These are phyloP conservation scores for Jaltomata sinuosa DNA, from an alignment of 257 asterid species.

Conservation along the genomic window DNA sequence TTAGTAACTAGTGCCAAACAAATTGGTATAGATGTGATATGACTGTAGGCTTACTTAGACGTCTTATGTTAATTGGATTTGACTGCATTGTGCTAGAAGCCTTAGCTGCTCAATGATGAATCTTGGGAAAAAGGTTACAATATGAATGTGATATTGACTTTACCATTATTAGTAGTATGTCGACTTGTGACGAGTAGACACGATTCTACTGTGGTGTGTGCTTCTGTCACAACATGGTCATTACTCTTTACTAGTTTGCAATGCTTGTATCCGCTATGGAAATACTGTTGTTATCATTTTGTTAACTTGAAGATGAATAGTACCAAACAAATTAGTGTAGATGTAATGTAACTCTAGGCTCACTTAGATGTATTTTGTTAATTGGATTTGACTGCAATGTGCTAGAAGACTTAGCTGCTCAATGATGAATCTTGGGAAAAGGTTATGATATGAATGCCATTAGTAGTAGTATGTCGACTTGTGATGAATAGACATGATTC, in stretches of 20 bases:
- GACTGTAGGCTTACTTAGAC: not conserved
- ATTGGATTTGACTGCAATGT: not conserved
- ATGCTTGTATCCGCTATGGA: not conserved
- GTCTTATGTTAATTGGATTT: not conserved
- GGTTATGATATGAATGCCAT: not conserved
- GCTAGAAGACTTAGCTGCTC: not conserved
- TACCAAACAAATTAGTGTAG: not conserved
- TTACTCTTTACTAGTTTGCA: not conserved
- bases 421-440: not conserved
- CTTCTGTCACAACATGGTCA: not conserved
- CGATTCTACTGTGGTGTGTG: not conserved
- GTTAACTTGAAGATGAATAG: not conserved
- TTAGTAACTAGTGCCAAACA: not conserved
- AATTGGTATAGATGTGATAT: not conserved
- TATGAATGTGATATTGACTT: not conserved
- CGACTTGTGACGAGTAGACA: not conserved
- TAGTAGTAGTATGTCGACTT: not conserved
- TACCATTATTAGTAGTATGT: not conserved
- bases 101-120: not conserved
- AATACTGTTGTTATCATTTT: not conserved
- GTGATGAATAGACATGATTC: not conserved
- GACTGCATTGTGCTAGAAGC: not conserved
- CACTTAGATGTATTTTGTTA: not conserved
- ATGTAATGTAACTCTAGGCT: not conserved
- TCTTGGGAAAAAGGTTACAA: not conserved